A percentile compares a stretch with the other conserved stretches of the same genome.
Evolutionary conservation across 345 rosid genomes (phyloP).

Genomic region (Rhodomyrtus tomentosa): DNA sequence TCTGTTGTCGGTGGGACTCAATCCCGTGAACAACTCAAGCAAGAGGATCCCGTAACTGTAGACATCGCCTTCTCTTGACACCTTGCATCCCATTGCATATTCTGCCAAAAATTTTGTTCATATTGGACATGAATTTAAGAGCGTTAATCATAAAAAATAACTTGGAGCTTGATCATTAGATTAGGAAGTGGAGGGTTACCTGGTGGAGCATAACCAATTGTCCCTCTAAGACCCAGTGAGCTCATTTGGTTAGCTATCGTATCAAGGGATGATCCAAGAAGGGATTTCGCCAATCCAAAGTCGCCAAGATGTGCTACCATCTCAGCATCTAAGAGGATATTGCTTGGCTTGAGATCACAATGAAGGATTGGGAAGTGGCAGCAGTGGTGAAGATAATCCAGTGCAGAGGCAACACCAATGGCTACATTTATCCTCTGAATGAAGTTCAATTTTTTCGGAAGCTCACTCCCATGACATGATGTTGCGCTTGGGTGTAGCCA

Average conservation of each 20-base stretch:
- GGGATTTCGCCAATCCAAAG: neutral
- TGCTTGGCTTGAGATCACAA: neutral
- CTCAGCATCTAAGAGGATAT: neutral
- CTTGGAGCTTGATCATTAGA: neutral
- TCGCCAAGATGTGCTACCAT: neutral
- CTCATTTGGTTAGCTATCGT: too few species aligned
- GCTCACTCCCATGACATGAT: neutral
- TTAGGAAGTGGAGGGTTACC: neutral
- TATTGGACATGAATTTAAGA: neutral
- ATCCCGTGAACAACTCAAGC: neutral
- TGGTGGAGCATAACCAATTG: neutral
- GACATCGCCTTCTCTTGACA: neutral
- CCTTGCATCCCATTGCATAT: neutral
- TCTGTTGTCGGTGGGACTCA: neutral
- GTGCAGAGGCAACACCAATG: neutral
- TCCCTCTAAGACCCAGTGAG: neutral
- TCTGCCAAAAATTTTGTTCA: too few species aligned
- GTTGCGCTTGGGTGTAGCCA: neutral
- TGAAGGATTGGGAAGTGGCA: neutral
- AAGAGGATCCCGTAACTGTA: neutral
- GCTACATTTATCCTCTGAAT: neutral
- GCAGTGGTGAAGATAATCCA: neutral
- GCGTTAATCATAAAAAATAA: too few species aligned
- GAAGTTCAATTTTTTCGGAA: neutral
- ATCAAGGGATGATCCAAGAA: neutral